These are phyloP conservation scores for Aspergillus aculeatus DNA, from an alignment of 2,329 filamentous ascomycete species.

Conservation along the genomic window DNA sequence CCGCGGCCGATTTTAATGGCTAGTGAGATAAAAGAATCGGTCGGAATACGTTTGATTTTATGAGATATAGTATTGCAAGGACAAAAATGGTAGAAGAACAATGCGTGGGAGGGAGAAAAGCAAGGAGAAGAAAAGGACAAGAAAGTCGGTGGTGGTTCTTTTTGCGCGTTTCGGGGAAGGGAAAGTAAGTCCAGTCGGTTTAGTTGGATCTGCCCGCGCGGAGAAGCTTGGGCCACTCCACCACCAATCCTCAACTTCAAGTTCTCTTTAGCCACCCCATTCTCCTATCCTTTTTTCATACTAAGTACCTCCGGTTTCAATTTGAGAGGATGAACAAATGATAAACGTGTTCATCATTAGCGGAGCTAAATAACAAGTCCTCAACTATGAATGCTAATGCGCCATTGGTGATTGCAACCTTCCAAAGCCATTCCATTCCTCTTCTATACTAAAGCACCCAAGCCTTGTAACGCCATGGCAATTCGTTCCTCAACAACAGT, in stretches of 20 bases:
- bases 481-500: not conserved
- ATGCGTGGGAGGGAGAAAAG: not conserved
- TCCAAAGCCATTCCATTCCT: not conserved
- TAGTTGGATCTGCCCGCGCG: not conserved
- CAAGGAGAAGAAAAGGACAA: not conserved
- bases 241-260: not conserved
- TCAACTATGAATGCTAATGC: no score
- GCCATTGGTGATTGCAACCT: no score
- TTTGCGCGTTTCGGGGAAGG: slow-evolving; percentile 16
- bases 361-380: no score
- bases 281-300: no score
- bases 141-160: slow-evolving; percentile 4
- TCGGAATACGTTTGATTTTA: not conserved
- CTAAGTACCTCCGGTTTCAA: no score
- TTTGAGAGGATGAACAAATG: no score
- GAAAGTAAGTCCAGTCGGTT: not conserved
- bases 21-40: not conserved
- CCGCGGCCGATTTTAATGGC: slow-evolving; percentile 24
- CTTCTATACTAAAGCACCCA: not conserved
- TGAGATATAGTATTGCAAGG: not conserved
- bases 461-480: not conserved
- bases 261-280: not conserved
- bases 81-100: not conserved
- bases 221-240: slow-evolving; percentile 38
- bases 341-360: no score